phyloP scores from a whole-genome alignment of 2,329 filamentous ascomycete species.

The Sclerotinia spermophila region DNA sequence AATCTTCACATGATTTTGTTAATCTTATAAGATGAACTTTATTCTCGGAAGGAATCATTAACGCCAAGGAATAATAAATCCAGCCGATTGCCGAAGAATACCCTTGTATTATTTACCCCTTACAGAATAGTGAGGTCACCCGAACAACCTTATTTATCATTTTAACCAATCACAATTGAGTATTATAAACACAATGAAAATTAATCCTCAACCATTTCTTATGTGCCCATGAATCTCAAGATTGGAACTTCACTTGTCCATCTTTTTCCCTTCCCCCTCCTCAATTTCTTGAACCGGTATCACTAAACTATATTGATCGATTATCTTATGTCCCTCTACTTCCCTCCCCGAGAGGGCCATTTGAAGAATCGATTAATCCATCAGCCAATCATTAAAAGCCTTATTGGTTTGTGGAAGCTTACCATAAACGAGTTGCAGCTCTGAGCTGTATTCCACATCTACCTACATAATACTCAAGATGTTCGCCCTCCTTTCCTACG shows the following conservation, averaged over 20 bases:
- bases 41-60: background rate
- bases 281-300: constrained; percentile 17
- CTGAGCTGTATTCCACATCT: background rate
- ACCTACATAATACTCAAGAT: constrained; percentile 21
- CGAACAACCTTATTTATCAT: constrained; percentile 6
- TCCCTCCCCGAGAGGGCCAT: constrained; percentile 35
- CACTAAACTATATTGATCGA: background rate
- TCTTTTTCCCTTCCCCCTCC: background rate
- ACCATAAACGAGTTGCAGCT: background rate
- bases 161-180: background rate
- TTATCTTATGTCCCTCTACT: constrained; percentile 27
- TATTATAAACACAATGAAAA: constrained; percentile 4
- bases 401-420: background rate
- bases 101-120: background rate
- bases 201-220: constrained; percentile 15
- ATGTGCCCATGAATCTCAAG: background rate
- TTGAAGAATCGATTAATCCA: background rate
- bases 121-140: background rate
- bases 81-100: background rate
- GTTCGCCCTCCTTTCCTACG: constrained; percentile 36
- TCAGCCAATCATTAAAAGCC: background rate
- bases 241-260: background rate
- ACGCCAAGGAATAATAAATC: background rate
- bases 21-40: too few relatives aligned
- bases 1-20: background rate